These are phyloP conservation scores for Ilyonectria robusta DNA, from an alignment of 2,329 filamentous ascomycete genomes.

Conservation along the genomic window DNA sequence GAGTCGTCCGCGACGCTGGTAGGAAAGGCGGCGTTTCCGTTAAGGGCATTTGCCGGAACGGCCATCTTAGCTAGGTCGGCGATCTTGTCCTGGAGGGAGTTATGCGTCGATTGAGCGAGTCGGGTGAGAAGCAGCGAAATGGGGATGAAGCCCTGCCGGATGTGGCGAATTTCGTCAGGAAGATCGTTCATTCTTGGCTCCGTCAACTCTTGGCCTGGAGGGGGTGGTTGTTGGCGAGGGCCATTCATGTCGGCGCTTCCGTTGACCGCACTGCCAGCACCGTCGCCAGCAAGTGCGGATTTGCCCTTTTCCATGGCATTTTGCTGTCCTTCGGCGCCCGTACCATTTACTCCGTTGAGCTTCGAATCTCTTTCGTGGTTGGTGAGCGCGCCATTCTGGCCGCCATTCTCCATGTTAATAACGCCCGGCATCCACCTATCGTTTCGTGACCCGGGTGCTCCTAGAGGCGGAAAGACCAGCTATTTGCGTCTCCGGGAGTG, in stretches of 20 bases:
- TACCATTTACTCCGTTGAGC: constrained; percentile 62
- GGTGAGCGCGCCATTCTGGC: constrained; percentile 66
- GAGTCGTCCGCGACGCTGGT: constrained; percentile 64
- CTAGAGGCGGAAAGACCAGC: constrained; percentile 24
- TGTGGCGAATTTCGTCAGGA: constrained; percentile 76
- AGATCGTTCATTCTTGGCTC: constrained; percentile 68
- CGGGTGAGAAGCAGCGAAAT: constrained; percentile 82
- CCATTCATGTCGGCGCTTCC: constrained; percentile 41
- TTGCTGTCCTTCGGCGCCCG: constrained; percentile 42
- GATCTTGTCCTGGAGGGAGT: constrained; percentile 80
- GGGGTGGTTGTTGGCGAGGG: constrained; percentile 32
- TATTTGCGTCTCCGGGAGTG: constrained; percentile 34
- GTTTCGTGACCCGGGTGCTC: constrained; percentile 27
- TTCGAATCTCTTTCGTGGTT: constrained; percentile 68
- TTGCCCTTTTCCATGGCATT: constrained; percentile 54
- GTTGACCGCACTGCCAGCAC: constrained; percentile 44
- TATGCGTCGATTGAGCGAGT: constrained; percentile 86
- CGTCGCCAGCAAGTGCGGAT: constrained; percentile 29
- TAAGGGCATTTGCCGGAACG: constrained; percentile 63
- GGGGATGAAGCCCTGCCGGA: constrained; percentile 82
- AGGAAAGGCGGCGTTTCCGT: constrained; percentile 61
- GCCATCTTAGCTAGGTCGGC: constrained; percentile 79
- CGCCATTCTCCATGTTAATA: constrained; percentile 70
- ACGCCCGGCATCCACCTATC: constrained; percentile 63
- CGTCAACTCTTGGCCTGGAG: constrained; percentile 34